A percentile compares a stretch with the other conserved stretches of the same genome.
Evolutionary conservation across 2,329 filamentous ascomycete species (phyloP).

Genomic region (Calonectria montana): DNA sequence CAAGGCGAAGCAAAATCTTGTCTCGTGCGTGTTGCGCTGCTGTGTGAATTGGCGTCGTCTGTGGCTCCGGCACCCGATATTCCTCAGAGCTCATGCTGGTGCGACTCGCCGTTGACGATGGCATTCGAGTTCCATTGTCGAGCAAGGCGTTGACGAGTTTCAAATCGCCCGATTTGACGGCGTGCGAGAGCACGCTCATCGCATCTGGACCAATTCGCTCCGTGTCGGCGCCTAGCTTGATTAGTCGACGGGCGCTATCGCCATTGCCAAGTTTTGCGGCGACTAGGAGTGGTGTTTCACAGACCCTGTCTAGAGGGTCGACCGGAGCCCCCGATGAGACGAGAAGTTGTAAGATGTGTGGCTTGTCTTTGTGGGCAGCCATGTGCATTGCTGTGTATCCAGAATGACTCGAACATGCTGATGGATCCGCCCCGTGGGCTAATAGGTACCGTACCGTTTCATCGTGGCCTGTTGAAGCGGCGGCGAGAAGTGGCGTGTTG

Average conservation of each 20-base stretch:
- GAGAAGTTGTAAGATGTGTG: slow-evolving; percentile 37
- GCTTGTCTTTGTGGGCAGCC: slow-evolving; percentile 43
- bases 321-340: slow-evolving; percentile 37
- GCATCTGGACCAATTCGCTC: slow-evolving; percentile 41
- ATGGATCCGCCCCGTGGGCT: slow-evolving; percentile 39
- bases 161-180: slow-evolving; percentile 40
- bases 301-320: slow-evolving; percentile 36
- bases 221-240: slow-evolving; percentile 40
- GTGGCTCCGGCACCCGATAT: slow-evolving; percentile 41
- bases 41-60: slow-evolving; percentile 40
- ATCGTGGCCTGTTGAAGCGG: slow-evolving; percentile 42
- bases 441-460: slow-evolving; percentile 44
- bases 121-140: slow-evolving; percentile 37
- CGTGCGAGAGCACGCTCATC: slow-evolving; percentile 44
- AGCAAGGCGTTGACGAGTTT: slow-evolving; percentile 38
- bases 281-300: slow-evolving; percentile 42
- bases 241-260: slow-evolving; percentile 36
- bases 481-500: slow-evolving; percentile 42
- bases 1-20: slow-evolving; percentile 38
- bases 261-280: slow-evolving; percentile 43
- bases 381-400: slow-evolving; percentile 44
- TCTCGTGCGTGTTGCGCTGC: slow-evolving; percentile 43
- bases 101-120: slow-evolving; percentile 15
- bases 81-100: slow-evolving; percentile 26
- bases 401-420: slow-evolving; percentile 34